Evolutionary conservation across 2,329 filamentous ascomycete genomes (phyloP), one percentile per base, ranked within the genome.

Genomic region (Hypocreales sp.): DNA sequence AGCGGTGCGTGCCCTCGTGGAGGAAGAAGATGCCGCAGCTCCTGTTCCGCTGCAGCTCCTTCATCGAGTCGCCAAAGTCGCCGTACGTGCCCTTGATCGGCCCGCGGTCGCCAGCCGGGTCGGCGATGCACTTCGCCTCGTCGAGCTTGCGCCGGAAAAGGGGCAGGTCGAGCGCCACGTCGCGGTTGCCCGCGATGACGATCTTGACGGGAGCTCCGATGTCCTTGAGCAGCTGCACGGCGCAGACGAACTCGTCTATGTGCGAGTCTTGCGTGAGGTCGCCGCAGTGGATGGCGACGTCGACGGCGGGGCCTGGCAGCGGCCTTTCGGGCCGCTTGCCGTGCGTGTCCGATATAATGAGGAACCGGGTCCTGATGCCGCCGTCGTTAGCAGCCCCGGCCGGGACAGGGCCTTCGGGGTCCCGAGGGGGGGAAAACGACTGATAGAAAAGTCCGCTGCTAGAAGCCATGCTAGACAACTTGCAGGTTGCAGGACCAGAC

Each of bases 181-280:
- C 61, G 32, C 67, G 61, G 27, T 67, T 68, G 1, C 64, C 62
- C 2, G 62, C 50, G 23, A 69, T 65, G 6, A 56, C 44, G 2
- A 67, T 37, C 29, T 67, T 67, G 4, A 64, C 40, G 0, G 56
- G 51, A 0, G 61, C 59, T 1, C 56, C 31, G 11, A 66, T 41
- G 0, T 26, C 27, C 7, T 47, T 36, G 0, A 68, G 44, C 0
- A 60, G 38, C 2, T 44, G 30, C 4, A 67, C 39, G 0, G 56
- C 44, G 3, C 38, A 33, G 13, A 34, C 38, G 24, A 55, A 59
- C 24, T 62, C 57, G 1, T 45, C 26, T 0, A 64, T 25, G 15
- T 51, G 58, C 1, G 60, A 64, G 14, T 49, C 40, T 1, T 54
- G 36, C 1, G 61, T 65, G 4, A 67, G 46, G 24, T 67, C 60